Conservation (phyloP, 208 protist genomes). For the Tritrichomonas musculus region DNA sequence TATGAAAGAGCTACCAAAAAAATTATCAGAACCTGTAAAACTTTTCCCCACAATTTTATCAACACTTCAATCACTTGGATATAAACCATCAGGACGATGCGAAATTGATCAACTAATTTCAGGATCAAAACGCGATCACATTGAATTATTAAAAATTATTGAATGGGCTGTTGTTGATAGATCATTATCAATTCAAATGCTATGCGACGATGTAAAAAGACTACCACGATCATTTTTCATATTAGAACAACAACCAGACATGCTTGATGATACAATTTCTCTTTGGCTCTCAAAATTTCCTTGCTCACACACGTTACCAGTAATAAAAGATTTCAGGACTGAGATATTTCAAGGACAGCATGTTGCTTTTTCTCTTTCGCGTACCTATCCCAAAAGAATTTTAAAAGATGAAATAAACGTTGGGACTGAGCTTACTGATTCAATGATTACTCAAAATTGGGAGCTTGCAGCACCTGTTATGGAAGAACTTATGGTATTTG, state of each 20-base stretch:
- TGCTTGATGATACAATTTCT: neutral
- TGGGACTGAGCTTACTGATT: neutral
- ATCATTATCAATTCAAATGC: neutral
- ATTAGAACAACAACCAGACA: neutral
- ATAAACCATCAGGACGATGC: neutral
- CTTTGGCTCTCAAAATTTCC: constrained; percentile 21
- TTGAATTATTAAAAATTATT: neutral
- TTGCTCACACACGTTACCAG: neutral
- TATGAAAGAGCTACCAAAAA: neutral
- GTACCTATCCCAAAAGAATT: neutral
- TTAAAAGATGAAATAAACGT: neutral
- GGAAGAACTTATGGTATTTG: neutral
- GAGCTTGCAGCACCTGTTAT: neutral
- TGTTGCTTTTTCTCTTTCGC: neutral
- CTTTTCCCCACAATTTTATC: neutral
- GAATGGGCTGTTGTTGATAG: constrained; percentile 14
- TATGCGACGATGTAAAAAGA: neutral
- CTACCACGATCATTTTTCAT: constrained; percentile 1
- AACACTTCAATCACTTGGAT: neutral
- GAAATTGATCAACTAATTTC: neutral
- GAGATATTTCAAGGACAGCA: neutral
- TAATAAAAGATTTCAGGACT: neutral
- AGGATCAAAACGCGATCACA: neutral
- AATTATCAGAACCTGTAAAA: neutral
- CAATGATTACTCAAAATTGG: neutral